These are phyloP conservation scores for Cephalotrichum gorgonifer DNA, from an alignment of 2,329 filamentous ascomycete genomes.

Conservation along the genomic window DNA sequence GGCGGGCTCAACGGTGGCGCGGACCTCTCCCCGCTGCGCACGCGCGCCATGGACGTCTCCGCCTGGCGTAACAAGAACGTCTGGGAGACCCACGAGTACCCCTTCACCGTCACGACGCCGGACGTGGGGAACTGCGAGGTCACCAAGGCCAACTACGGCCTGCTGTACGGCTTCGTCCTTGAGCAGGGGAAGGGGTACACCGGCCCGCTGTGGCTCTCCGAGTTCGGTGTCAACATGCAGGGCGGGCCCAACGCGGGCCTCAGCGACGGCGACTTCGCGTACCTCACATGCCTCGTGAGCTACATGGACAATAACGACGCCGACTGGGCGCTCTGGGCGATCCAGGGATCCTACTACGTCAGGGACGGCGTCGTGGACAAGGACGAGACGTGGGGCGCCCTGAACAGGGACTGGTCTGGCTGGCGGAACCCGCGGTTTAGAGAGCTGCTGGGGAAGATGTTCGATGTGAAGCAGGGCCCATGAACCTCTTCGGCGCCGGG, in stretches of 20 bases:
- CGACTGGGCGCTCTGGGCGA: conserved; percentile 49
- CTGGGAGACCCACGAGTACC: conserved; percentile 51
- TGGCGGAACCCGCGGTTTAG: conserved; percentile 27
- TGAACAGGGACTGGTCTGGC: conserved; percentile 29
- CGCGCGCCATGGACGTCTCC: conserved; percentile 28
- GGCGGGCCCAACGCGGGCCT: conserved; percentile 31
- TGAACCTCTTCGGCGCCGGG: conserved; percentile 5
- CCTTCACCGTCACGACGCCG: conserved; percentile 38
- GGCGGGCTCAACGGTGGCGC: conserved; percentile 43
- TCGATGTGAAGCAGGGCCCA: conserved; percentile 24
- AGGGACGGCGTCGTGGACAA: conserved; percentile 36
- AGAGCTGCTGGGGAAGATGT: conserved; percentile 25
- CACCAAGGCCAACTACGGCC: conserved; percentile 32
- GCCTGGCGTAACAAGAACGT: conserved; percentile 41
- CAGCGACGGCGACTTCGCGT: conserved; percentile 30
- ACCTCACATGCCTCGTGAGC: conserved; percentile 39
- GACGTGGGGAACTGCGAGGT: conserved; percentile 29
- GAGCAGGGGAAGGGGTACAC: conserved; percentile 34
- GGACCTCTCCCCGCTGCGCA: conserved; percentile 34
- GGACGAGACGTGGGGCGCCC: conserved; percentile 42
- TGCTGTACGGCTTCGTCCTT: conserved; percentile 40
- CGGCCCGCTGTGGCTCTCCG: conserved; percentile 45
- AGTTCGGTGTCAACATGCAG: conserved; percentile 45
- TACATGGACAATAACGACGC: conserved; percentile 46
- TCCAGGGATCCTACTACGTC: conserved; percentile 49